Conservation (phyloP, 495 filamentous ascomycete species). For the Amphirosellinia nigrospora region DNA sequence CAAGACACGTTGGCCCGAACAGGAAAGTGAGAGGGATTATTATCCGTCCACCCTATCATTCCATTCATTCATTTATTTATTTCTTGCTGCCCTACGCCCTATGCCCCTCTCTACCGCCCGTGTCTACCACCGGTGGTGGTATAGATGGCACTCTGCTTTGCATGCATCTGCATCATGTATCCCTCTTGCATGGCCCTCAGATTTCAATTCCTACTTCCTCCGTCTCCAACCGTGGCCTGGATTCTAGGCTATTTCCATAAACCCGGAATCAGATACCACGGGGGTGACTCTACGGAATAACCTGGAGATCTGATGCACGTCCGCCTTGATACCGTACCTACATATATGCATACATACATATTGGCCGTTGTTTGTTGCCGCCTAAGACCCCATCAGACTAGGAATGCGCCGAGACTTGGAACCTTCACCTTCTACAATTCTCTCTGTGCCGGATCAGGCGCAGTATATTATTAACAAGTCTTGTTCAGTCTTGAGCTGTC, state of each 20-base stretch:
- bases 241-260: slow-evolving; percentile 4
- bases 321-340: slow-evolving; percentile 6
- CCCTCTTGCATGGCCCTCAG: slow-evolving; percentile 5
- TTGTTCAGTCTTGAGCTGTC: not conserved
- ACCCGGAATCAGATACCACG: slow-evolving; percentile 2
- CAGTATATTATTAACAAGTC: not conserved
- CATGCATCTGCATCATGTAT: slow-evolving; percentile 22
- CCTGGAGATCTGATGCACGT: not conserved
- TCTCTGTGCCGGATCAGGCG: slow-evolving; percentile 16
- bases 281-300: not conserved
- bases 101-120: not conserved
- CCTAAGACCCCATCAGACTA: slow-evolving; percentile 1
- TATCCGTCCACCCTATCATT: too few species aligned
- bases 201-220: slow-evolving; percentile 4
- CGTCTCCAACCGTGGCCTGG: slow-evolving; percentile 1
- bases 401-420: not conserved
- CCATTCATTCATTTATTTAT: too few species aligned
- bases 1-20: not conserved
- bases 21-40: slow-evolving; percentile 16
- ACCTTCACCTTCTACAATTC: not conserved
- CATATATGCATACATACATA: not conserved
- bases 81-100: slow-evolving; percentile 12
- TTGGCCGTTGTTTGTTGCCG: slow-evolving; percentile 5
- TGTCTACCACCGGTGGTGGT: not conserved
- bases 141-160: slow-evolving; percentile 14